Evolutionary conservation across 306 rosid species (phyloP), one percentile per base, ranked within the genome.

Genomic region (Ziziphus jujuba): DNA sequence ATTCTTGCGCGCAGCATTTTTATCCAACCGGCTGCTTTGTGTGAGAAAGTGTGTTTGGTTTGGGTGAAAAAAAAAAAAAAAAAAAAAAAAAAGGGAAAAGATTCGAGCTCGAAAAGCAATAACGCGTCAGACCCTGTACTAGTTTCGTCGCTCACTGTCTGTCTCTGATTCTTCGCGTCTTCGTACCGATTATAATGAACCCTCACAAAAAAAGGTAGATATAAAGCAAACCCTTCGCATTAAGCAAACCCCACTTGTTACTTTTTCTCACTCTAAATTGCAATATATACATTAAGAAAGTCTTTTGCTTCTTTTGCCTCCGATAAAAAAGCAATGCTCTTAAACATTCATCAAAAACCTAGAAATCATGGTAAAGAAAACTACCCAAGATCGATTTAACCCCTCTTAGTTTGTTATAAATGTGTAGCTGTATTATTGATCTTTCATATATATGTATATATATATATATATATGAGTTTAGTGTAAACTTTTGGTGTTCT

Each of bases 331-430:
- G 21, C 45, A 59, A 25, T 59, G 19, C 19, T 8, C 24, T 4
- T 34, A 11, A 61, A 22, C 43, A 40, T n/a, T 63, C 21, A 17
- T 44, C 45, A 15, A 53, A 68, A 48, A 33, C 74, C 45, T 65
- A 15, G 43, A 55, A 33, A 59, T 9, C 12, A 12, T 48, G 20
- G 3, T 40, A 35, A 16, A 15, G 3, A 2, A 47, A 55, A 22
- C 49, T 22, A 20, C 45, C 34, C 25, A 28, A 23, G 49, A 28
- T 69, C 47, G 2, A 34, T 7, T 24, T 23, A 19, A 5, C 47
- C 55, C 60, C 43, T 64, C 59, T 21, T 3, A 21, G 34, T 55
- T 55, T 55, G 24, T 15, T 23, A 25, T 50, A 17, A 47, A 12
- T 24, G 20, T 33, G 6, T 31, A 6, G 5, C 22, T 50, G 5